Evolutionary conservation across 2,329 filamentous ascomycete genomes (phyloP), one percentile per base, ranked within the genome.

Genomic region (Xylaria sp.): DNA sequence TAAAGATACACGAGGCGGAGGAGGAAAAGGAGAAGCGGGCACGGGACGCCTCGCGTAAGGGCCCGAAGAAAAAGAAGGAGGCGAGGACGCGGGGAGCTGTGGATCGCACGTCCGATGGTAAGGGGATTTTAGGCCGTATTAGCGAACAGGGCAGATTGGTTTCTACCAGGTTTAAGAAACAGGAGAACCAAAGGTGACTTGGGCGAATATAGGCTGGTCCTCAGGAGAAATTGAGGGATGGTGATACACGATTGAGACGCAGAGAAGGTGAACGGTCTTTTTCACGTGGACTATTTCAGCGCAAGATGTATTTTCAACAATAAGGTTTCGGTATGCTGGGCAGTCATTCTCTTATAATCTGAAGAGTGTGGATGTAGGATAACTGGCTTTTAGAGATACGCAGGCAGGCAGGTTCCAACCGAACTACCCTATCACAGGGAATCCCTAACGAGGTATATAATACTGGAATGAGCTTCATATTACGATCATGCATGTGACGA

Each of bases 141-240:
- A 50, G 20, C 38, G 25, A 54, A 36, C n/a, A 31, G 15, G 57
- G 44, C n/a, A 60, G 56, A 13, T 7, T 42, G 25, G 42, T 65
- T n/a, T 65, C 62, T 42, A 27, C 49, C 10, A 60, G 56, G 36
- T 25, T 65, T 3, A 51, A 20, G n/a, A 25, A 22, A 22, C 2
- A 54, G 25, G 44, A 50, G 9, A 25, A 6, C n/a, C 2, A 15
- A 38, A 38, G 20, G 20, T 54, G 25, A 5, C 25, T 31, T 36
- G 9, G 44, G 10, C 9, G 29, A 38, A 2, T n/a, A 13, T 29
- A 9, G 15, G 11, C 20, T 49, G 29, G 42, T 27, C 13, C 6
- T 33, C 15, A 9, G n/a, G 42, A 45, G 2, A 10, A 45, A 7
- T 6, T 13, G 27, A 20, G 29, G n/a, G 27, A 33, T 22, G 7